Percentiles rank a stretch among this genome's conserved stretches.
phyloP scores from a whole-genome alignment of 371 early-diverging fungal species.

The Mucor velutinosus region DNA sequence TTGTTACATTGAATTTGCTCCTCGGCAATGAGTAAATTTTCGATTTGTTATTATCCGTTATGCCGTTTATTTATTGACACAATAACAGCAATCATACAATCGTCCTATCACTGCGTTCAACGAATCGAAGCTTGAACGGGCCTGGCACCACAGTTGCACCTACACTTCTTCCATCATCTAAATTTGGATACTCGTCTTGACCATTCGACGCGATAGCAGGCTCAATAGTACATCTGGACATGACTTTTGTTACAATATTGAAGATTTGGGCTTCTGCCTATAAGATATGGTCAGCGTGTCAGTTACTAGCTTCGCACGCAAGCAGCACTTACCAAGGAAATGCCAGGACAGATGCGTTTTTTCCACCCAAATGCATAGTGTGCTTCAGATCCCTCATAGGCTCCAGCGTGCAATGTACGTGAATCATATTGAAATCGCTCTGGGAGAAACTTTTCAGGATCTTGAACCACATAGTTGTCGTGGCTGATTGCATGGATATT shows the following conservation, averaged over 20 bases:
- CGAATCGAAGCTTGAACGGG: slow-evolving; percentile 17
- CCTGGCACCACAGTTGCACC: slow-evolving; percentile 13
- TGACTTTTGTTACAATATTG: slow-evolving; percentile 6
- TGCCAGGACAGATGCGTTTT: slow-evolving; percentile 24
- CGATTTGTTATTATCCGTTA: neutral
- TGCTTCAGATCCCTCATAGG: slow-evolving; percentile 5
- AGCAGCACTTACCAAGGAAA: slow-evolving; percentile 12
- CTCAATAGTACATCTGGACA: slow-evolving; percentile 15
- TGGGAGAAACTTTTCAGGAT: slow-evolving; percentile 28
- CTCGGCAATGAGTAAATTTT: neutral
- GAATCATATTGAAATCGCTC: slow-evolving; percentile 25
- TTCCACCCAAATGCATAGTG: slow-evolving; percentile 22
- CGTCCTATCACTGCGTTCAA: slow-evolving; percentile 11
- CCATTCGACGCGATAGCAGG: slow-evolving; percentile 9
- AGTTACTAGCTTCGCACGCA: too few relatives aligned
- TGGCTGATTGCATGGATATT: slow-evolving; percentile 16
- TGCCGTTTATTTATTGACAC: neutral
- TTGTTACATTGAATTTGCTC: neutral
- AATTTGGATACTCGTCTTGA: slow-evolving; percentile 13
- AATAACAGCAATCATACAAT: neutral
- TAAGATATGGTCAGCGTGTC: neutral
- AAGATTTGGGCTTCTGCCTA: slow-evolving; percentile 29
- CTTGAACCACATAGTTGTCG: neutral
- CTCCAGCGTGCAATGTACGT: slow-evolving; percentile 10
- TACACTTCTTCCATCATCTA: slow-evolving; percentile 5